A percentile compares a stretch with the other conserved stretches of the same genome.
These are phyloP conservation scores for Erodium chrysanthum DNA, from an alignment of 441 rosid species.

Conservation along the genomic window DNA sequence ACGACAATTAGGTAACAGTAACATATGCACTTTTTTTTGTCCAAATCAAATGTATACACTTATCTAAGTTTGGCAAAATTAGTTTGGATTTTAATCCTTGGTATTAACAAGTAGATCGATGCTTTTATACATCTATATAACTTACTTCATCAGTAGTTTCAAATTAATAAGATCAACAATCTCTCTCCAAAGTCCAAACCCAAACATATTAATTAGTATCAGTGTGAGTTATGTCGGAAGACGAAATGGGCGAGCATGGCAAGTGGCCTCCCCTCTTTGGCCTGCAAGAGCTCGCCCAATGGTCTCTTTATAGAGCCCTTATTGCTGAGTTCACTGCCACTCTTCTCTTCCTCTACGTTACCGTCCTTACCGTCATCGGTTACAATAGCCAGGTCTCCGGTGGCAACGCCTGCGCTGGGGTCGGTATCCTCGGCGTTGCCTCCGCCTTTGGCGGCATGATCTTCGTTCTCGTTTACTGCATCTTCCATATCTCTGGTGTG, in stretches of 20 bases:
- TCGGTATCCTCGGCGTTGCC: constrained; percentile 36
- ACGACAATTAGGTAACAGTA: too few species aligned
- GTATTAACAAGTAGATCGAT: too few species aligned
- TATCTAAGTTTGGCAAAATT: not conserved
- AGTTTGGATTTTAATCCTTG: not conserved
- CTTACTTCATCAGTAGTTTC: not conserved
- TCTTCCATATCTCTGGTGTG: constrained; percentile 34
- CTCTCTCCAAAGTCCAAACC: too few species aligned
- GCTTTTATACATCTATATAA: too few species aligned
- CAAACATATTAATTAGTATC: too few species aligned
- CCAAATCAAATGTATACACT: not conserved
- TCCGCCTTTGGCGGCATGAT: constrained; percentile 45
- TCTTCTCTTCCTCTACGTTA: constrained; percentile 27
- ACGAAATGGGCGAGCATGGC: too few species aligned
- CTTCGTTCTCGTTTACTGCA: constrained; percentile 41
- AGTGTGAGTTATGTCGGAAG: not conserved
- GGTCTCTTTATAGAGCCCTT: constrained; percentile 35
- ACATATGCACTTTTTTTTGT: not conserved
- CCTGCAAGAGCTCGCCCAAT: constrained; percentile 24
- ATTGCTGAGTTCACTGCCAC: constrained; percentile 31
- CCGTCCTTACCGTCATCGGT: constrained; percentile 35
- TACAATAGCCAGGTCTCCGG: constrained; percentile 26
- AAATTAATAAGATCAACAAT: too few species aligned
- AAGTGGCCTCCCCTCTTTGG: constrained; percentile 15
- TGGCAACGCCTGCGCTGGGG: constrained; percentile 22